A percentile compares a stretch with the other conserved stretches of the same genome.
phyloP scores from a whole-genome alignment of 768 basidiomycete genomes.

The Boletellus ananiceps region DNA sequence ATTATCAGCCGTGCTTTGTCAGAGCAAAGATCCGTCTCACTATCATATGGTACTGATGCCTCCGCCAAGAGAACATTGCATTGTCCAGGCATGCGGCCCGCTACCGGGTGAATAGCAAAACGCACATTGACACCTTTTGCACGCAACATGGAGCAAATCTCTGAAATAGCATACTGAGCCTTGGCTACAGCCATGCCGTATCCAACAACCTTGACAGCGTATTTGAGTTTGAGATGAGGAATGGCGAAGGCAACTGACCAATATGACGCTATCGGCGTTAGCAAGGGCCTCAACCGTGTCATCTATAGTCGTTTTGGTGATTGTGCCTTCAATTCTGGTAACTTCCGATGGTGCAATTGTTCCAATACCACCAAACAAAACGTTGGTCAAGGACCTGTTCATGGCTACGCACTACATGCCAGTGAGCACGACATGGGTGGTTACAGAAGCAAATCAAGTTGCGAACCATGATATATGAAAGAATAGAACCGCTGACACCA shows the following conservation, averaged over 20 bases:
- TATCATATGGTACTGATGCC: conserved; percentile 86
- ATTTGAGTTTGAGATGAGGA: conserved; percentile 4
- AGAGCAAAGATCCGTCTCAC: conserved; percentile 37
- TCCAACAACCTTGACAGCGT: conserved; percentile 56
- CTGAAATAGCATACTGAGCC: conserved; percentile 75
- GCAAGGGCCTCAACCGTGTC: conserved; percentile 75
- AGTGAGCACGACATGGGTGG: conserved; percentile 3
- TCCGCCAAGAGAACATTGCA: conserved; percentile 91
- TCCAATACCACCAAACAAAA: conserved; percentile 82
- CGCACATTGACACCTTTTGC: conserved; percentile 75
- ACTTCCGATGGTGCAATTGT: conserved; percentile 50
- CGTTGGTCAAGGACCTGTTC: conserved; percentile 83
- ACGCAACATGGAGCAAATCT: conserved; percentile 69
- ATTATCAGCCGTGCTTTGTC: background rate
- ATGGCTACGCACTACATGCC: conserved; percentile 75
- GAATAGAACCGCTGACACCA: conserved; percentile 85
- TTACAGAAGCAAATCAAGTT: background rate
- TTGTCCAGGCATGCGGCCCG: conserved; percentile 91
- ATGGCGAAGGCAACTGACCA: conserved; percentile 39
- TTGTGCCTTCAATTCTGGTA: conserved; percentile 78
- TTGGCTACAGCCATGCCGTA: conserved; percentile 94
- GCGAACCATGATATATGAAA: conserved; percentile 88
- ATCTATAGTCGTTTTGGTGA: conserved; percentile 74
- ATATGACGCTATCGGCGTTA: conserved; percentile 80
- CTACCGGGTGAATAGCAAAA: conserved; percentile 87